Percentiles rank a stretch among this genome's conserved stretches.
Evolutionary conservation across 2,329 filamentous ascomycete species (phyloP).

Genomic region (Aspergillus sp.): DNA sequence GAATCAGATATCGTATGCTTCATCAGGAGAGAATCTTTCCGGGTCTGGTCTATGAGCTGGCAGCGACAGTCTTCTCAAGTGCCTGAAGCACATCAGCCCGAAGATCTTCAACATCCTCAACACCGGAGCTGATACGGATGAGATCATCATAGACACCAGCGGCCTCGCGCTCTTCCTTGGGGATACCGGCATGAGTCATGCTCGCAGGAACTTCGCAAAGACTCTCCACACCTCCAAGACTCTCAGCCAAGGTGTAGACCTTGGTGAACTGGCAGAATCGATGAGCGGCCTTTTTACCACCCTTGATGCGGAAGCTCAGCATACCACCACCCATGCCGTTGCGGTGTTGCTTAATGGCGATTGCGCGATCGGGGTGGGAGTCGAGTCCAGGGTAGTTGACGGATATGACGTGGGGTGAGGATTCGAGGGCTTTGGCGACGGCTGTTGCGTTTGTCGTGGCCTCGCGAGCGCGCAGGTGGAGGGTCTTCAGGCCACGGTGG

Average conservation of each 20-base stretch:
- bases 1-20: conserved; percentile 28
- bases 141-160: conserved; percentile 94
- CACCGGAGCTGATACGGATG: conserved; percentile 84
- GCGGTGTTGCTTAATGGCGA: conserved; percentile 86
- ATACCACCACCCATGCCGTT: conserved; percentile 93
- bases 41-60: conserved; percentile 33
- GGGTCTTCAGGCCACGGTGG: conserved; percentile 91
- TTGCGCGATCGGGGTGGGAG: conserved; percentile 77
- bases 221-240: conserved; percentile 83
- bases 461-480: conserved; percentile 85
- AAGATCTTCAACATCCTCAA: conserved; percentile 84
- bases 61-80: conserved; percentile 64
- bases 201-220: conserved; percentile 85
- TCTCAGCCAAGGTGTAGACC: conserved; percentile 91
- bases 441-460: conserved; percentile 73
- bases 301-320: conserved; percentile 90
- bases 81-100: conserved; percentile 75
- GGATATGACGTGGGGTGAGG: conserved; percentile 71
- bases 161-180: conserved; percentile 78
- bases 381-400: conserved; percentile 94
- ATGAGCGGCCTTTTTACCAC: conserved; percentile 78
- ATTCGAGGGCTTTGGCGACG: conserved; percentile 69
- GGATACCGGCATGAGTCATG: conserved; percentile 98
- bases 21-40: conserved; percentile 3
- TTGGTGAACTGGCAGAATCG: conserved; percentile 84